Evolutionary conservation across 1,284 basidiomycete species (phyloP).

Genomic region (Neotropicomus parvogracilis): DNA sequence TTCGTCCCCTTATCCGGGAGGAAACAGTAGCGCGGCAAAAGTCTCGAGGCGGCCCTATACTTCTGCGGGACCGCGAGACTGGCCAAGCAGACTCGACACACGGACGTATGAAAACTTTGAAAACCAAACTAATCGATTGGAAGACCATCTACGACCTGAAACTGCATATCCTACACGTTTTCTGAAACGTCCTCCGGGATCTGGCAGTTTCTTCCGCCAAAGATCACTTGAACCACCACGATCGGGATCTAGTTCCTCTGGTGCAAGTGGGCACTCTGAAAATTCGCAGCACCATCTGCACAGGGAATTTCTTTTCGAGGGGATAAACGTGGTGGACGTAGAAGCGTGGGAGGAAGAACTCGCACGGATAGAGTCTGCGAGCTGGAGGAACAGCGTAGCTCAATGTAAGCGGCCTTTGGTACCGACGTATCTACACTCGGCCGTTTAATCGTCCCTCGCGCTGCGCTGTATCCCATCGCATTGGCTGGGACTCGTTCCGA

Average conservation of each 20-base stretch:
- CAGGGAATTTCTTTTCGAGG: slow-evolving; percentile 23
- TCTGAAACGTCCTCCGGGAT: slow-evolving; percentile 8
- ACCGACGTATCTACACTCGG: slow-evolving; percentile 28
- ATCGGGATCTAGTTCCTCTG: slow-evolving; percentile 30
- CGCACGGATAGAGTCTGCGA: slow-evolving; percentile 61
- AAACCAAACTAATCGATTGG: slow-evolving; percentile 18
- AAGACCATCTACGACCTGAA: slow-evolving; percentile 26
- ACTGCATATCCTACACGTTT: slow-evolving; percentile 26
- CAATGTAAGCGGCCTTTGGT: slow-evolving; percentile 40
- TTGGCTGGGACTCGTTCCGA: not conserved
- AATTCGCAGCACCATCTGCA: slow-evolving; percentile 20
- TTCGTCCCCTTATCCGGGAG: slow-evolving; percentile 31
- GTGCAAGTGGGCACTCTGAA: slow-evolving; percentile 30
- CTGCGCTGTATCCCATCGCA: slow-evolving; percentile 13
- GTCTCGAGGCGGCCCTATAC: slow-evolving; percentile 51
- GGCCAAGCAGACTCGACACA: slow-evolving; percentile 36
- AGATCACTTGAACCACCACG: slow-evolving; percentile 22
- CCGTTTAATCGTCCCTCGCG: not conserved
- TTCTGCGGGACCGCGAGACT: slow-evolving; percentile 62
- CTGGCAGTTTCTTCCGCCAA: slow-evolving; percentile 23
- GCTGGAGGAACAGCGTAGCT: slow-evolving; percentile 54
- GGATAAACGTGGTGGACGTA: slow-evolving; percentile 39
- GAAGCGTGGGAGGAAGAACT: slow-evolving; percentile 77
- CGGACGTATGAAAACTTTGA: slow-evolving; percentile 15
- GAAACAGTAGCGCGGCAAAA: slow-evolving; percentile 18